Percentiles rank a stretch among this genome's conserved stretches.
phyloP scores from a whole-genome alignment of 148 eudicot genomes.

The Vaccinium corymbosum region DNA sequence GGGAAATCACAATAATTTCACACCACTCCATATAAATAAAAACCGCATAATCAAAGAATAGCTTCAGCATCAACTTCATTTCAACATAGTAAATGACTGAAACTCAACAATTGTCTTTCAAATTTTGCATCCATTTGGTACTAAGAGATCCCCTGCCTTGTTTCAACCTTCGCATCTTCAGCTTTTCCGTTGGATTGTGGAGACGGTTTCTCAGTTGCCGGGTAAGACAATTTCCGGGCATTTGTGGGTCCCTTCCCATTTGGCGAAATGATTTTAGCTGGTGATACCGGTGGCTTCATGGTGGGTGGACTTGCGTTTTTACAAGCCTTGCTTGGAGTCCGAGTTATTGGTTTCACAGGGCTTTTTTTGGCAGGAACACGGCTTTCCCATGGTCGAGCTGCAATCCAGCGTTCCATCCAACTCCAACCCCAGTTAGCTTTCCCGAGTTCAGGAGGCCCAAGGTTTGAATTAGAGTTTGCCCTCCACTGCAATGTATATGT shows the following conservation, averaged over 20 bases:
- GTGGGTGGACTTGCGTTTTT: conserved; percentile 26
- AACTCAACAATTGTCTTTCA: not conserved
- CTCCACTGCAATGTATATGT: conserved; percentile 15
- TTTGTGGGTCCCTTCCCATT: conserved; percentile 50
- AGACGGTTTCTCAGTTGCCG: conserved; percentile 43
- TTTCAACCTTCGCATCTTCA: conserved; percentile 27
- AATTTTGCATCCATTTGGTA: not conserved
- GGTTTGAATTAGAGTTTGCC: conserved; percentile 50
- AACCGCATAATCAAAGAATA: conserved; percentile 5
- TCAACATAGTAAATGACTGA: not conserved
- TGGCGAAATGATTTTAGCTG: conserved; percentile 37
- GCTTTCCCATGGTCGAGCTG: conserved; percentile 96
- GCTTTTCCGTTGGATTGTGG: conserved; percentile 22
- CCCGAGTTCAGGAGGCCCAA: conserved; percentile 59
- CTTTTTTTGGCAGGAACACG: conserved; percentile 38
- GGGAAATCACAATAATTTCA: conserved; percentile 4
- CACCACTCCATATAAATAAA: conserved; percentile 10
- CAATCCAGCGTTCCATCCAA: conserved; percentile 97
- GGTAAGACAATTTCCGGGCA: conserved; percentile 54
- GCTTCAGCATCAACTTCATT: not conserved
- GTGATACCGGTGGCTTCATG: conserved; percentile 35
- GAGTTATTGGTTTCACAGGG: conserved; percentile 40
- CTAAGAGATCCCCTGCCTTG: conserved; percentile 14
- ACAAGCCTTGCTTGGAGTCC: conserved; percentile 31
- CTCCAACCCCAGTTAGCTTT: conserved; percentile 98